Conservation (phyloP, 768 basidiomycete genomes). For the Sarcomyxa edulis region DNA sequence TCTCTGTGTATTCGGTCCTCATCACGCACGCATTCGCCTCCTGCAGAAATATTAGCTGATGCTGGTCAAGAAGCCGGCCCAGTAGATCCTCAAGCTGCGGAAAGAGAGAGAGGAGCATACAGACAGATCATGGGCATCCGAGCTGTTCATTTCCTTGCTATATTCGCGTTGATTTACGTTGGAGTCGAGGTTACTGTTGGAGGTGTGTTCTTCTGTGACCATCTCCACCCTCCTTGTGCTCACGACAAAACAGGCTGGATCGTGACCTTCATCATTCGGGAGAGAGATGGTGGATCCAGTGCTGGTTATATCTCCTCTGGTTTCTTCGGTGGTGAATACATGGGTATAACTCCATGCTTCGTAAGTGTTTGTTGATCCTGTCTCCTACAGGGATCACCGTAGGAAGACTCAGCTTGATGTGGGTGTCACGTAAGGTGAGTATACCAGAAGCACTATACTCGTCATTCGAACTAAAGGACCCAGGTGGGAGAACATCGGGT, state of each 20-base stretch:
- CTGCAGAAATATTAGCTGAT: slow-evolving; percentile 14
- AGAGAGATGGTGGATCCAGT: slow-evolving; percentile 34
- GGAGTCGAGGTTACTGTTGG: too few species aligned
- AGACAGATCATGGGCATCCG: slow-evolving; percentile 39
- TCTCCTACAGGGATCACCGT: slow-evolving; percentile 34
- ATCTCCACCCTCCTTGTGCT: too few species aligned
- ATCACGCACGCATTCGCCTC: neutral
- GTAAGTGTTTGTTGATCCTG: too few species aligned
- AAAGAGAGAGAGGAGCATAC: slow-evolving; percentile 25
- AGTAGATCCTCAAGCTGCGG: slow-evolving; percentile 13
- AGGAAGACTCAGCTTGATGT: slow-evolving; percentile 47
- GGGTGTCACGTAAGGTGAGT: slow-evolving; percentile 18
- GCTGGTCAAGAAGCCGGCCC: slow-evolving; percentile 23
- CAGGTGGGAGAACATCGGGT: slow-evolving; percentile 28
- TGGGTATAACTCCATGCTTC: too few species aligned
- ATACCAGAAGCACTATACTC: neutral
- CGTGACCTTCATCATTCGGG: slow-evolving; percentile 42
- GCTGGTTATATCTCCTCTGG: slow-evolving; percentile 24
- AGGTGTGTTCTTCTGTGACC: slow-evolving; percentile 51
- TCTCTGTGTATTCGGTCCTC: neutral
- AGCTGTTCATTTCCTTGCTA: slow-evolving; percentile 39
- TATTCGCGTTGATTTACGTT: slow-evolving; percentile 38
- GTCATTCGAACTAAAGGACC: too few species aligned
- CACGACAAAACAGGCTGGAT: slow-evolving; percentile 47
- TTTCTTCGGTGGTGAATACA: slow-evolving; percentile 17